These are phyloP conservation scores for Diaporthe helianthi DNA, from an alignment of 2,329 filamentous ascomycete genomes.

Conservation along the genomic window DNA sequence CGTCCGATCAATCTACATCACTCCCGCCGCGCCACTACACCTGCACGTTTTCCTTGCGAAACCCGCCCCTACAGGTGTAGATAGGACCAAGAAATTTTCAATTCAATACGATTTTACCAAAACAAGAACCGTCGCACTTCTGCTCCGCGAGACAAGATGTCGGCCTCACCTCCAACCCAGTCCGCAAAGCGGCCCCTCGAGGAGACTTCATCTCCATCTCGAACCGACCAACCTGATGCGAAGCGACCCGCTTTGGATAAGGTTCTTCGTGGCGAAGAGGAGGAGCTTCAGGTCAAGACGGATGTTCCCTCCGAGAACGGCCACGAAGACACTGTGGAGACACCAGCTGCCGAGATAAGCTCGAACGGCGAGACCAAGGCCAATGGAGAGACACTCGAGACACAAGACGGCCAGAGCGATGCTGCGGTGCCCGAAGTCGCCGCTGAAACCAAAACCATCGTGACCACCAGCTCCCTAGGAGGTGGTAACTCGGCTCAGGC, in stretches of 20 bases:
- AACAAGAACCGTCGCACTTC: slow-evolving; percentile 48
- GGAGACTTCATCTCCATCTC: slow-evolving; percentile 93
- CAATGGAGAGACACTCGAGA: slow-evolving; percentile 58
- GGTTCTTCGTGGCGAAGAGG: slow-evolving; percentile 73
- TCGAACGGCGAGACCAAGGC: slow-evolving; percentile 57
- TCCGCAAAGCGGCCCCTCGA: slow-evolving; percentile 92
- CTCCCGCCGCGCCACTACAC: slow-evolving; percentile 68
- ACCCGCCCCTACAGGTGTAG: slow-evolving; percentile 78
- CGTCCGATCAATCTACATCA: slow-evolving; percentile 37
- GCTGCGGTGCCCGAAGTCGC: slow-evolving; percentile 69
- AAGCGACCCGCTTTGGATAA: slow-evolving; percentile 98
- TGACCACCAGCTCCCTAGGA: slow-evolving; percentile 40
- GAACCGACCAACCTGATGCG: slow-evolving; percentile 92
- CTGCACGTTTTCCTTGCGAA: slow-evolving; percentile 94
- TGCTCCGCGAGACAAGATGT: slow-evolving; percentile 66
- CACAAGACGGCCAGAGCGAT: slow-evolving; percentile 69
- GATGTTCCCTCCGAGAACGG: slow-evolving; percentile 49
- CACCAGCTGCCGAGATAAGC: slow-evolving; percentile 50
- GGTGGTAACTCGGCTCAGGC: slow-evolving; percentile 49
- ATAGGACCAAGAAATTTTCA: slow-evolving; percentile 65
- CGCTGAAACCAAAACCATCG: slow-evolving; percentile 60
- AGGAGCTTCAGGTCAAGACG: slow-evolving; percentile 62
- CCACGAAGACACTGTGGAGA: slow-evolving; percentile 38
- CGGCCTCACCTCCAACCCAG: slow-evolving; percentile 73
- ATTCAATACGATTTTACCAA: slow-evolving; percentile 53